phyloP scores from a whole-genome alignment of 176 grass and related monocot genomes.

The Dendrocalamus sinicus region DNA sequence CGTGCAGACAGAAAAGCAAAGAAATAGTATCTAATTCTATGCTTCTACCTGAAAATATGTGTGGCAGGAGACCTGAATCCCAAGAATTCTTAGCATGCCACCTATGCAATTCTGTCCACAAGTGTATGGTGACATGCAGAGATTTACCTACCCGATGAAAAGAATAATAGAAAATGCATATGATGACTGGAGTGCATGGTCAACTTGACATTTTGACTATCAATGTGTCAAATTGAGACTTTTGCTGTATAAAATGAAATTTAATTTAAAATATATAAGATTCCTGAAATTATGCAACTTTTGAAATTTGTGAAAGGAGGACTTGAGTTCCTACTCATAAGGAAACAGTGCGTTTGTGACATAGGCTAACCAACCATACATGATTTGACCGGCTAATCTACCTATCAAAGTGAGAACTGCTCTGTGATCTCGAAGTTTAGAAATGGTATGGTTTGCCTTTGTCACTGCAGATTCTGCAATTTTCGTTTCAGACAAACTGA shows the following conservation, averaged over 20 bases:
- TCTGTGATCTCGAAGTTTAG: slow-evolving; percentile 2
- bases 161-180: not conserved
- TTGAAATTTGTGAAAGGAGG: not conserved
- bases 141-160: slow-evolving; percentile 49
- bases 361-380: slow-evolving; percentile 24
- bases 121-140: slow-evolving; percentile 25
- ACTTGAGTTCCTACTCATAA: slow-evolving; percentile 30
- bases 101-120: slow-evolving; percentile 43
- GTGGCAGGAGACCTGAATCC: slow-evolving; percentile 21
- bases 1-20: not conserved
- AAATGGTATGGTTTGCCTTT: slow-evolving; percentile 32
- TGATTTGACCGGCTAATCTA: slow-evolving; percentile 33
- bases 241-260: not conserved
- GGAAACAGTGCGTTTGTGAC: slow-evolving; percentile 27
- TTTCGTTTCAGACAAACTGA: slow-evolving; percentile 32
- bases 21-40: not conserved
- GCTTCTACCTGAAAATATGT: slow-evolving; percentile 35
- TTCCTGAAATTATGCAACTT: slow-evolving; percentile 21
- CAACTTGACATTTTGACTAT: slow-evolving; percentile 42
- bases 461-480: slow-evolving; percentile 25
- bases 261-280: not conserved
- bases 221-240: slow-evolving; percentile 47
- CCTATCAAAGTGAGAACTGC: slow-evolving; percentile 9
- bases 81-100: slow-evolving; percentile 40
- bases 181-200: slow-evolving; percentile 48